Conservation (phyloP, 1,284 basidiomycete genomes). For the Ganoderma meredithae region DNA sequence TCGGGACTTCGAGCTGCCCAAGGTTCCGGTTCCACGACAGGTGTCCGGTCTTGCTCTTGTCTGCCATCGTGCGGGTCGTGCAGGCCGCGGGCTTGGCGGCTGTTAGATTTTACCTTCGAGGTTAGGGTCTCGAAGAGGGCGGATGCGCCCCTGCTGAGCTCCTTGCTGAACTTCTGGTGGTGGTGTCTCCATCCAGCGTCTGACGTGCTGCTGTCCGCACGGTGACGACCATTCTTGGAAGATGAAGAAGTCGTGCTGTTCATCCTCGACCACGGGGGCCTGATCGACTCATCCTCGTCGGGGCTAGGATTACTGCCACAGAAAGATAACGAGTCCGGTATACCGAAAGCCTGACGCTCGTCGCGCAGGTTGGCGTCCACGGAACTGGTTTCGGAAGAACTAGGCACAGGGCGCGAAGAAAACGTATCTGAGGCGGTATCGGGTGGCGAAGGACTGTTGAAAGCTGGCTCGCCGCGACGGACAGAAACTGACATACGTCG, state of each 20-base stretch:
- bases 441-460: slow-evolving; percentile 1
- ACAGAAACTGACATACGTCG: slow-evolving; percentile 1
- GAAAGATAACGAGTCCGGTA: slow-evolving; percentile 45
- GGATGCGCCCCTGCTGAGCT: slow-evolving; percentile 58
- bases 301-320: slow-evolving; percentile 30
- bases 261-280: slow-evolving; percentile 43
- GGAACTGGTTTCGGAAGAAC: not conserved
- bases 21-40: slow-evolving; percentile 14
- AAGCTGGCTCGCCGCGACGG: not conserved
- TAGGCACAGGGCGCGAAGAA: slow-evolving; percentile 15
- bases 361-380: slow-evolving; percentile 30
- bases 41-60: slow-evolving; percentile 19
- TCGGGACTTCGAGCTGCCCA: slow-evolving; percentile 11
- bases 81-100: not conserved
- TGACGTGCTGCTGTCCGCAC: slow-evolving; percentile 55
- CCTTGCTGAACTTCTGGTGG: slow-evolving; percentile 40
- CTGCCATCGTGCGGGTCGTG: not conserved
- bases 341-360: slow-evolving; percentile 40
- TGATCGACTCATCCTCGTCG: slow-evolving; percentile 50
- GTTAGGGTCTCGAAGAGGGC: slow-evolving; percentile 56
- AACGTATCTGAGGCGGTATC: slow-evolving; percentile 1
- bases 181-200: slow-evolving; percentile 42
- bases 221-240: slow-evolving; percentile 40
- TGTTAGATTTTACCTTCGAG: slow-evolving; percentile 19
- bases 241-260: slow-evolving; percentile 39